Percentiles rank a stretch among this genome's conserved stretches.
phyloP scores from a whole-genome alignment of 306 rosid genomes.

The Psophocarpus tetragonolobus region DNA sequence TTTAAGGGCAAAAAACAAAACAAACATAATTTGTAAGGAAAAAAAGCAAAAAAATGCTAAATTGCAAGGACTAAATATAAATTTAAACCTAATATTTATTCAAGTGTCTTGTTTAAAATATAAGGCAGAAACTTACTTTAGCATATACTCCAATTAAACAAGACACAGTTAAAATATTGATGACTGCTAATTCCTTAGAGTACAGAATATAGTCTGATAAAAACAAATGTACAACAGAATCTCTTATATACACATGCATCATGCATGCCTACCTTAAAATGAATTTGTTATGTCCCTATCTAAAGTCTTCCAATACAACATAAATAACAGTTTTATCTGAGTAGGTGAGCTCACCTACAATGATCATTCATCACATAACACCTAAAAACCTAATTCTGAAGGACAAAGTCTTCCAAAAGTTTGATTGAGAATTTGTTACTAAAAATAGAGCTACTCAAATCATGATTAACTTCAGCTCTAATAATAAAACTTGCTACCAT shows the following conservation, averaged over 20 bases:
- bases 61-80: too few species aligned
- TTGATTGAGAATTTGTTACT: background rate
- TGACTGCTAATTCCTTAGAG: background rate
- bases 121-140: background rate
- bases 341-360: background rate
- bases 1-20: too few species aligned
- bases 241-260: background rate
- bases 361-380: background rate
- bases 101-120: background rate
- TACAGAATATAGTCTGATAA: background rate
- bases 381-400: background rate
- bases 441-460: slow-evolving; percentile 1
- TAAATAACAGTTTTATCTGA: background rate
- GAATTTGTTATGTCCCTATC: background rate
- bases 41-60: too few species aligned
- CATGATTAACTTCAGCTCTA: slow-evolving; percentile 13
- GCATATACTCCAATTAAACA: background rate
- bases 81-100: too few species aligned
- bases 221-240: background rate
- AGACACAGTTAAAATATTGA: background rate
- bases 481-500: background rate
- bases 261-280: background rate
- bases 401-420: background rate
- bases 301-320: background rate
- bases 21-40: too few species aligned